Evolutionary conservation across 345 rosid species (phyloP).

Genomic region (Passiflora organensis): DNA sequence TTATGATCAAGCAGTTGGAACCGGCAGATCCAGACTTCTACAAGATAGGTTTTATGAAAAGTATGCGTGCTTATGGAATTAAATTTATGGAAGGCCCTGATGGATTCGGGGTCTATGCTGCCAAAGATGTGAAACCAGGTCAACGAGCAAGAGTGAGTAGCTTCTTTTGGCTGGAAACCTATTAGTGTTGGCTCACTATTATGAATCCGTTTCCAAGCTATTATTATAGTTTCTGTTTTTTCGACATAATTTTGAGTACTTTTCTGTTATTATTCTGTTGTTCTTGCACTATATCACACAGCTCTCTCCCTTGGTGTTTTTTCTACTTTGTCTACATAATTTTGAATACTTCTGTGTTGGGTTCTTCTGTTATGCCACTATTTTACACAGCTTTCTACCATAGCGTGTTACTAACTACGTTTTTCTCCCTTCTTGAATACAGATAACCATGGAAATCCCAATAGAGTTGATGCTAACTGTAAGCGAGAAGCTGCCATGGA

Average conservation of each 20-base stretch:
- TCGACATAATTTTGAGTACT: no score
- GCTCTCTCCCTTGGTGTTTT: no score
- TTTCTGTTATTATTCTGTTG: no score
- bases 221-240: no score
- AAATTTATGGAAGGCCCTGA: conserved; percentile 87
- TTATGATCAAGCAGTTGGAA: conserved; percentile 34
- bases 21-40: conserved; percentile 91
- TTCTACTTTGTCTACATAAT: no score
- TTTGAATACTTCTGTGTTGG: no score
- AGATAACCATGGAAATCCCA: conserved; percentile 97
- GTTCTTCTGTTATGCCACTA: no score
- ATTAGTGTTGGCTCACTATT: not conserved
- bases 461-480: conserved; percentile 81
- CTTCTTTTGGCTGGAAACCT: not conserved
- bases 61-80: conserved; percentile 85
- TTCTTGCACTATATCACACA: no score
- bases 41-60: conserved; percentile 80
- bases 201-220: no score
- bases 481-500: conserved; percentile 86
- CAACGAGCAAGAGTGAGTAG: conserved; percentile 80
- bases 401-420: not conserved
- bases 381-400: no score
- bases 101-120: conserved; percentile 87
- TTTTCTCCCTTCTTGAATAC: conserved; percentile 17
- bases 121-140: conserved; percentile 79